Evolutionary conservation across 768 basidiomycete genomes (phyloP), one percentile per base, ranked within the genome.

Genomic region (Tylopilus rubrobrunneus): DNA sequence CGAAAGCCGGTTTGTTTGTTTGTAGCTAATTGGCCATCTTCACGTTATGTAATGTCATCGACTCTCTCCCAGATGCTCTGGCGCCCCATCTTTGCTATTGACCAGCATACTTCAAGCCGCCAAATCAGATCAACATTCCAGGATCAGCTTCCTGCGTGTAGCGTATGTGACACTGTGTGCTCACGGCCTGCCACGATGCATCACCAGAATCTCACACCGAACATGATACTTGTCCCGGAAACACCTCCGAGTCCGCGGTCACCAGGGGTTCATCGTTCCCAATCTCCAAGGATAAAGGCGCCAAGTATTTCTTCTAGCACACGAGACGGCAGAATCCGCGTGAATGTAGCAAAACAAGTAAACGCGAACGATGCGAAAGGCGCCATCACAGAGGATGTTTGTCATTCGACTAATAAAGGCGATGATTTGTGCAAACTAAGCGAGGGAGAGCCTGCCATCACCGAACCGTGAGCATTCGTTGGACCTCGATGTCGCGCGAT

Each of bases 391-490:
- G 3, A 61, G 27, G 27, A 50, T 0, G 31, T 29, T 39, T 3
- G 50, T 52, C 42, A 45, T 49, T 1, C 44, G 49, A 21, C 58
- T 55, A 8, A 57, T 25, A 23, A 64, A 55, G 0, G 29, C 45
- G 17, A 61, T 36, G 1, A 61, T 27, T 15, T 50, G 33, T 3
- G 41, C 60, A 5, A 62, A 42, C 10, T 62, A 31, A 4, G 44
- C 41, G 21, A 62, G 54, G 0, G 3, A 10, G 41, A 41, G 1
- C 34, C 7, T 19, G 10, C 28, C 17, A 8, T 46, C 19, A 1
- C 37, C 33, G 5, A 62, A 56, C n/a, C 12, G 12, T 9, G 21
- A 62, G 33, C 0, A 48, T 60, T 1, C 58, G 55, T 23, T 63
- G 55, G 14, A 57, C 53, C 9, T 36, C 34, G 41, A 60, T 51